Base-by-base conservation (phyloP, 2,329 filamentous ascomycete genomes). In the Penicillium sp. region DNA sequence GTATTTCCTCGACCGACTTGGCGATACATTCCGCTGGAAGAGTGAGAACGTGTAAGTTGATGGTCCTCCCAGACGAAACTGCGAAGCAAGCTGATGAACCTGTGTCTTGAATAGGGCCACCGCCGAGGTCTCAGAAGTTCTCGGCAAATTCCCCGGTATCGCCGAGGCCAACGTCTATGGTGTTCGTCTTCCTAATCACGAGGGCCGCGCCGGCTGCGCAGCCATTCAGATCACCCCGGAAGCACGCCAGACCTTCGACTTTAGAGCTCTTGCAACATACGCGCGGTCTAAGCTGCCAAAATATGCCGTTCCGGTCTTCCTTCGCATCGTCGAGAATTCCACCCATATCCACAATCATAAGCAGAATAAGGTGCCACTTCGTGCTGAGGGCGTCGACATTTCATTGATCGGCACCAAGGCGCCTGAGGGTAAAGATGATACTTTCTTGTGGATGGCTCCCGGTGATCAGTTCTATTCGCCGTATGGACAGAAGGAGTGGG, bases 1-100 rank as follows among this genome's bases (percentile, higher is more conserved):
- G 80, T 88, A 78, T 68, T 89, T 89, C 66, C 67, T 84, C 31
- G 86, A 89, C 56, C 73, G 83, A 4, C 75, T 88, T 1, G 86
- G 86, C 1, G 86, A 89, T 65, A 89, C 86, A 0, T 89, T 84
- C 68, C 77, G 86, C 28, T 88, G 86, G 86, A 88, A 88, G 66
- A 80, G 80, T 44, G 82, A 86, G 67, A 86, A 86, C 57, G 81
- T 86, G 34, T 82, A 64, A 51, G 62, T 59, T n/a, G 1, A 4
- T 10, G 9, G 2, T 29, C 0, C 11, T 4, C 29, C 13, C 7
- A 16, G 3, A 31, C 11, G 2, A 10, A 3, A 18, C 22, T 11
- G 3, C 14, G 31, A 34, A 27, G 7, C 13, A 12, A 34, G 12
- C 43, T 30, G 9, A 34, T 19, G 1, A 13, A 34, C n/a, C 2